A percentile compares a stretch with the other conserved stretches of the same genome.
phyloP scores from a whole-genome alignment of 208 protist species.

The Trypanosoma rangeli region DNA sequence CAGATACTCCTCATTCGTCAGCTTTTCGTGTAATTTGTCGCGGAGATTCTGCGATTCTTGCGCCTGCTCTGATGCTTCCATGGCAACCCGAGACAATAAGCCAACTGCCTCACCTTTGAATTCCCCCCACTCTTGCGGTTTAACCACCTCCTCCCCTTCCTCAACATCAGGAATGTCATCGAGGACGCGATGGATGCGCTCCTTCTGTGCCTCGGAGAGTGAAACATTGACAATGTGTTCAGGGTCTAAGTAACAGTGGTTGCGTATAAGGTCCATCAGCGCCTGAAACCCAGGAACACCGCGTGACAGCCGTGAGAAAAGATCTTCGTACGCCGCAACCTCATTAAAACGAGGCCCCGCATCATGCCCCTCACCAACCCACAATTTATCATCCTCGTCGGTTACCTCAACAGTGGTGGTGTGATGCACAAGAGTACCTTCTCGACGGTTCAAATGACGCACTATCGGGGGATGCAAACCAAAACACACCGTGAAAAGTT shows the following conservation, averaged over 20 bases:
- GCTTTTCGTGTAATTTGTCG: conserved; percentile 34
- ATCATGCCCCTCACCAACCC: conserved; percentile 24
- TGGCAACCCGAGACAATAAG: conserved; percentile 25
- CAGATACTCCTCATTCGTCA: conserved; percentile 61
- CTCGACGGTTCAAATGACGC: conserved; percentile 30
- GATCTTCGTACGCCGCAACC: conserved; percentile 38
- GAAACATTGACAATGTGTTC: conserved; percentile 39
- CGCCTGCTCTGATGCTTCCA: conserved; percentile 26
- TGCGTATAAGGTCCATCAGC: conserved; percentile 37
- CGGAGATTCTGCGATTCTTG: conserved; percentile 55
- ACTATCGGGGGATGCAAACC: conserved; percentile 41
- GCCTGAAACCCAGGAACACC: conserved; percentile 31
- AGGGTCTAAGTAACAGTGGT: conserved; percentile 35
- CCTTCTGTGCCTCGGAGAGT: conserved; percentile 30
- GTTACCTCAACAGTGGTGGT: conserved; percentile 31
- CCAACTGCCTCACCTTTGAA: conserved; percentile 16
- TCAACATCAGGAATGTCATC: conserved; percentile 22
- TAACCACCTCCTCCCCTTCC: conserved; percentile 23
- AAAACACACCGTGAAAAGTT: conserved; percentile 68
- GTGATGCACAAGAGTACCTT: conserved; percentile 23
- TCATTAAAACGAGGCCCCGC: conserved; percentile 37
- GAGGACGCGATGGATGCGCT: conserved; percentile 31
- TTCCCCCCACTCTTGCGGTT: conserved; percentile 14
- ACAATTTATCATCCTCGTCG: conserved; percentile 37
- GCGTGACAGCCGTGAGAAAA: conserved; percentile 40